Evolutionary conservation across 176 grass and related monocot species (phyloP).

Genomic region (Oryza longistaminata): DNA sequence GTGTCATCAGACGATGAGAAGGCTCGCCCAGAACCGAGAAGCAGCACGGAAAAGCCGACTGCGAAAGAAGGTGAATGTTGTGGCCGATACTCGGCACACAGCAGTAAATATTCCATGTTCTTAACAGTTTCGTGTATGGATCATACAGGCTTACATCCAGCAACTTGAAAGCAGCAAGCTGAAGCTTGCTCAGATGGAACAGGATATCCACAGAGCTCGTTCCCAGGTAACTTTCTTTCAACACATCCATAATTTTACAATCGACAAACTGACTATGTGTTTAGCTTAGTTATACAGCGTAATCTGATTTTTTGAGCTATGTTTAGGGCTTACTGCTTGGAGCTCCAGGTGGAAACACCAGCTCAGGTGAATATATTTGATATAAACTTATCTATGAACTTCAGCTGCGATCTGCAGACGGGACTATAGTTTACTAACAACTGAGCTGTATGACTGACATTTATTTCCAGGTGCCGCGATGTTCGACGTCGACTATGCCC

Average conservation of each 20-base stretch:
- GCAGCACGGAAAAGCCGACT: constrained; percentile 88
- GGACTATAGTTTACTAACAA: neutral
- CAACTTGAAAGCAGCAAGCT: constrained; percentile 81
- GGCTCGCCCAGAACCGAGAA: constrained; percentile 91
- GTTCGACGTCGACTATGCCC: constrained; percentile 67
- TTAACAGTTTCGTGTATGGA: neutral
- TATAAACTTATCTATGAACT: neutral
- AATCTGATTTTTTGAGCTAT: constrained; percentile 32
- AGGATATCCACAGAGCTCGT: constrained; percentile 80
- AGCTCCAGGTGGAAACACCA: constrained; percentile 59
- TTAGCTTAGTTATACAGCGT: neutral
- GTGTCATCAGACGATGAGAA: constrained; percentile 56
- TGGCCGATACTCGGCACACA: neutral
- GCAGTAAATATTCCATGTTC: neutral
- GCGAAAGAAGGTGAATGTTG: constrained; percentile 67
- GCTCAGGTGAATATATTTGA: constrained; percentile 51
- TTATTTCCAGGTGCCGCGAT: constrained; percentile 38
- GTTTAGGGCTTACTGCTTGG: constrained; percentile 66
- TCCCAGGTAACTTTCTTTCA: constrained; percentile 54
- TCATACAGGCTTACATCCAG: constrained; percentile 67
- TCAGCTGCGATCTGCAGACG: neutral
- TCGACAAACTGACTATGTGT: neutral
- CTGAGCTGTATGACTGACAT: neutral
- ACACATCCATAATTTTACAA: neutral
- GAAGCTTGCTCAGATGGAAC: constrained; percentile 80